A percentile compares a stretch with the other conserved stretches of the same genome.
Conservation (phyloP, 2,329 filamentous ascomycete species). For the Didymella exigua region DNA sequence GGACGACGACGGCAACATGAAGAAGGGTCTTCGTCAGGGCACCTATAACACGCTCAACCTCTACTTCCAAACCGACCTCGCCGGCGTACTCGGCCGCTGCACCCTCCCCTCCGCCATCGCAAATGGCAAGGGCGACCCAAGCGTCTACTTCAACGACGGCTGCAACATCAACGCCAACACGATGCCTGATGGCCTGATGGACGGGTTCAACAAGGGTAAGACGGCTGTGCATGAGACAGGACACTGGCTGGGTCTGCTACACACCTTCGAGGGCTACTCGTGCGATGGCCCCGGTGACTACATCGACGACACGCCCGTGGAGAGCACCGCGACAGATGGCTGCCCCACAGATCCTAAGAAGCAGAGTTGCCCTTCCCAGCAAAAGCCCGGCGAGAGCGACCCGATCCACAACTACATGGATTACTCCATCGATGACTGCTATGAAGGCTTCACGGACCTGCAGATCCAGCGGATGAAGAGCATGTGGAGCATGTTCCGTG, state of each 20-base stretch:
- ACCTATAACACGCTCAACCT: conserved; percentile 62
- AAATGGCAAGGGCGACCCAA: conserved; percentile 46
- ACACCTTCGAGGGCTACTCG: conserved; percentile 54
- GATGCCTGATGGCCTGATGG: conserved; percentile 58
- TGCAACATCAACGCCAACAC: conserved; percentile 64
- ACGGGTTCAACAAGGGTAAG: conserved; percentile 57
- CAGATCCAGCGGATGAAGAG: conserved; percentile 59
- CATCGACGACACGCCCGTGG: conserved; percentile 52
- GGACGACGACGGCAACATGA: conserved; percentile 59
- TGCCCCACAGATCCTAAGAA: conserved; percentile 58
- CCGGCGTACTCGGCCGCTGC: conserved; percentile 60
- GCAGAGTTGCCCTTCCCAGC: conserved; percentile 57
- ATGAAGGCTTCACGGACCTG: conserved; percentile 57
- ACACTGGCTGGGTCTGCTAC: conserved; percentile 56
- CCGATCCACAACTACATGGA: conserved; percentile 67
- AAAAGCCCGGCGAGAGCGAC: conserved; percentile 49
- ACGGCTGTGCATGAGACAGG: conserved; percentile 57
- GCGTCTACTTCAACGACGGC: conserved; percentile 58
- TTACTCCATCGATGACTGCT: conserved; percentile 62
- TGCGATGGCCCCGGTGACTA: conserved; percentile 54
- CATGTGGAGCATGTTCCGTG: conserved; percentile 56
- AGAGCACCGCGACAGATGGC: conserved; percentile 57
- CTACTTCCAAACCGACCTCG: conserved; percentile 64
- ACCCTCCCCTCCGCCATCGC: conserved; percentile 53
- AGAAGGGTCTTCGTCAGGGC: conserved; percentile 59